Base-by-base conservation (phyloP, 139 green algal species). In the Coelastrella sp. region DNA sequence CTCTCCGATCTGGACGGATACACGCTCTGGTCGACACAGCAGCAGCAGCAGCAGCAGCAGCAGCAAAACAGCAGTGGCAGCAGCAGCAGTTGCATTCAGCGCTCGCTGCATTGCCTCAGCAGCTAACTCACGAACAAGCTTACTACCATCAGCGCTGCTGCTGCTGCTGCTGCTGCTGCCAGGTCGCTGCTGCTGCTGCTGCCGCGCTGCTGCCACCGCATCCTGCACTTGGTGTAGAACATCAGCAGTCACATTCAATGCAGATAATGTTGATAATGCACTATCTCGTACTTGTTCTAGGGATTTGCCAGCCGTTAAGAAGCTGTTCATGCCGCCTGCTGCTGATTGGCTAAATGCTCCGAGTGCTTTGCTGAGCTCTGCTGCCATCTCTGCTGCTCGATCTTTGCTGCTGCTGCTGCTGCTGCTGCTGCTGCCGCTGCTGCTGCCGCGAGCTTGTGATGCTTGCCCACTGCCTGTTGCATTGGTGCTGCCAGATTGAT, bases 61-160 rank as follows among this genome's bases (percentile, higher is more conserved):
- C 86, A 1, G 43, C 53, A 21, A 86, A 68, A 93, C 81, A 17
- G 89, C 91, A 37, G 91, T 50, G 2, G 77, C 50, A n/a, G 75
- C 89, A 15, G 79, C 87, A 60, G 84, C 79, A 51, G 91, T 93
- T 41, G 89, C 88, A 73, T 94, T 92, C 21, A 94, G 84, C 0
- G 91, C 91, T 4, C 82, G 66, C 67, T 88, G 80, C 88, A 93
- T 89, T 60, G 59, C 57, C 45, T 59, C n/a, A 3, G 78, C 87
- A n/a, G 79, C 59, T 5, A 87, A 60, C 83, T 80, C 83, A 45
- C 66, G 75, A 23, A 88, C 41, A 5, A 81, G 25, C 0, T 30
- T 27, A 9, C 75, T 27, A 9, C 75, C 50, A 57, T 84, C 50
- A n/a, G 72, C 41, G 27, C 43, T 48, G 1, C 38, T 45, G 43